Evolutionary conservation across 345 rosid species (phyloP).

Genomic region (Pistacia integerrima): DNA sequence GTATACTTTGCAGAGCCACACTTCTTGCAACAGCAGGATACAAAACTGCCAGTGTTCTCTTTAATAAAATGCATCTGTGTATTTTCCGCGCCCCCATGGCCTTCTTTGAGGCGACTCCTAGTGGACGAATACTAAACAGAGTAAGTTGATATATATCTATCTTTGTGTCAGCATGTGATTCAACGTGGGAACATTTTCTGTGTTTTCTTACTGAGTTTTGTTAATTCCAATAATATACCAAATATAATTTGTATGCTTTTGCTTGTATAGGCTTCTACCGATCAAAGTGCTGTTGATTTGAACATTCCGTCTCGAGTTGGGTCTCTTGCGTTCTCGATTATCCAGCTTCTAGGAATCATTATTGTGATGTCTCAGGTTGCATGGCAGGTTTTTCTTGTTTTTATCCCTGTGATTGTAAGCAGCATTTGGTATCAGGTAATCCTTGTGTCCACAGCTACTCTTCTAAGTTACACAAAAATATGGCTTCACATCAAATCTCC

Average conservation of each 20-base stretch:
- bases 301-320: constrained; percentile 50
- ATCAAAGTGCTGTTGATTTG: constrained; percentile 68
- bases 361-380: constrained; percentile 82
- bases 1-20: constrained; percentile 49
- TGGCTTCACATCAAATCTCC: neutral
- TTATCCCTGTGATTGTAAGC: constrained; percentile 62
- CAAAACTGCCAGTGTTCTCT: constrained; percentile 69
- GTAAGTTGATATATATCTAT: constrained; percentile 32
- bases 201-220: neutral
- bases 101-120: constrained; percentile 79
- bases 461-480: neutral
- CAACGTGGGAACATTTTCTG: neutral
- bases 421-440: constrained; percentile 84
- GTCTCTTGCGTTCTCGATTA: constrained; percentile 44
- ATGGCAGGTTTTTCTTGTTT: constrained; percentile 75
- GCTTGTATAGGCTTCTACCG: constrained; percentile 69
- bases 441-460: neutral
- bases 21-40: constrained; percentile 62
- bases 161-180: neutral
- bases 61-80: constrained; percentile 64
- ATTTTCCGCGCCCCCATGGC: constrained; percentile 80
- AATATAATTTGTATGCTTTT: neutral
- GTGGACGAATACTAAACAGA: constrained; percentile 71
- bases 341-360: constrained; percentile 67
- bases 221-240: neutral